Conservation (phyloP, 2,329 filamentous ascomycete genomes). For the Onygenales sp. region DNA sequence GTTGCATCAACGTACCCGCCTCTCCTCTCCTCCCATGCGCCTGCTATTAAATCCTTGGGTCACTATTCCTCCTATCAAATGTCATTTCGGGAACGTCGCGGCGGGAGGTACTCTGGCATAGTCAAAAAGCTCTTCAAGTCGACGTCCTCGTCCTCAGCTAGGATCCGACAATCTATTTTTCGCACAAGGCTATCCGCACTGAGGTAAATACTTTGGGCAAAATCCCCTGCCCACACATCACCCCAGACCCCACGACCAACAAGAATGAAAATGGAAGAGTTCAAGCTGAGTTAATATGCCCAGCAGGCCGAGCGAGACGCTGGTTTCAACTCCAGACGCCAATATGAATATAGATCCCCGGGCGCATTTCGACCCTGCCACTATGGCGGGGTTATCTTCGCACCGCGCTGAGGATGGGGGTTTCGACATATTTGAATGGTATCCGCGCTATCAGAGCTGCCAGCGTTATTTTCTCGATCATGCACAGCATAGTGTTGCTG, state of each 20-base stretch:
- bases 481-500: constrained; percentile 70
- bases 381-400: constrained; percentile 28
- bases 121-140: constrained; percentile 26
- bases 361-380: constrained; percentile 25
- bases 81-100: constrained; percentile 24
- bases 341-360: constrained; percentile 3
- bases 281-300: not conserved
- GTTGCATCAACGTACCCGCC: not conserved
- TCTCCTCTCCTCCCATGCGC: not conserved
- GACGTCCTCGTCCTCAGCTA: constrained; percentile 17
- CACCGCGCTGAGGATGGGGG: constrained; percentile 33
- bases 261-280: not conserved
- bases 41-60: not conserved
- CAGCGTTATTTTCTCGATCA: constrained; percentile 85
- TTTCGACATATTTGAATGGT: constrained; percentile 75
- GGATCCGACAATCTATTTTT: constrained; percentile 21
- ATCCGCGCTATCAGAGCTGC: constrained; percentile 82
- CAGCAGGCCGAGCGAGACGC: constrained; percentile 3
- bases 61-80: constrained; percentile 19
- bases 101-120: constrained; percentile 22
- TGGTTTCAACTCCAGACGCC: constrained; percentile 9
- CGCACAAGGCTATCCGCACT: constrained; percentile 26
- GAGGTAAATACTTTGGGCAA: constrained; percentile 18
- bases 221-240: not conserved
- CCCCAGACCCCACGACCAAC: constrained; percentile 5